Evolutionary conservation across 2,329 filamentous ascomycete genomes (phyloP).

Genomic region (Neurospora sp.): DNA sequence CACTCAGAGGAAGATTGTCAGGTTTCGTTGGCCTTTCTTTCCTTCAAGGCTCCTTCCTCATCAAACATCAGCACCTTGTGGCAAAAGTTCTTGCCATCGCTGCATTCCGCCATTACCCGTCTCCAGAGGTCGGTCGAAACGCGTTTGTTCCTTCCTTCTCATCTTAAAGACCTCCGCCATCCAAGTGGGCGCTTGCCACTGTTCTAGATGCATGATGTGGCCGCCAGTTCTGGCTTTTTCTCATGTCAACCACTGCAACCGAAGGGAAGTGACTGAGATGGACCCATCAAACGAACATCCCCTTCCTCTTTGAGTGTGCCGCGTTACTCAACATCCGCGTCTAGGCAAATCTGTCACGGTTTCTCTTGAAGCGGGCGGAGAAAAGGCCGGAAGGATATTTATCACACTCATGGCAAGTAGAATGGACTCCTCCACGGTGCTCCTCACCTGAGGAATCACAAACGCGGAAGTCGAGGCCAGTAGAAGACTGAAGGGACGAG

Average conservation of each 20-base stretch:
- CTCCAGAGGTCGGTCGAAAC: neutral
- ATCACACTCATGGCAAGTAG: neutral
- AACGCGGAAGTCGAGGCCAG: neutral
- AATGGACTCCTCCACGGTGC: neutral
- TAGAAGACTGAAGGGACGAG: neutral
- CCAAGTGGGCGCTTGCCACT: neutral
- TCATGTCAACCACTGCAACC: neutral
- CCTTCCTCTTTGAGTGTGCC: neutral
- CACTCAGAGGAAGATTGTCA: neutral
- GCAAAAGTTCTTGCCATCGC: neutral
- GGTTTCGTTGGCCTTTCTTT: neutral
- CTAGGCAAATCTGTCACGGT: neutral
- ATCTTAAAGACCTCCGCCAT: neutral
- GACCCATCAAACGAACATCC: neutral
- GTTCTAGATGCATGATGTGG: neutral
- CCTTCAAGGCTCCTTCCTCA: neutral
- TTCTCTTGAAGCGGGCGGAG: neutral
- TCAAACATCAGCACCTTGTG: neutral
- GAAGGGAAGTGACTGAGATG: neutral
- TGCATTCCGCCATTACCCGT: neutral
- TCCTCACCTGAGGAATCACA: neutral
- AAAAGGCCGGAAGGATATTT: neutral
- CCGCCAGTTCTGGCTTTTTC: neutral
- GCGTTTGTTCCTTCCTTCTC: neutral
- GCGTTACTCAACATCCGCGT: neutral